Conservation (phyloP, 1,284 basidiomycete species). For the Rhodotorula sp. region DNA sequence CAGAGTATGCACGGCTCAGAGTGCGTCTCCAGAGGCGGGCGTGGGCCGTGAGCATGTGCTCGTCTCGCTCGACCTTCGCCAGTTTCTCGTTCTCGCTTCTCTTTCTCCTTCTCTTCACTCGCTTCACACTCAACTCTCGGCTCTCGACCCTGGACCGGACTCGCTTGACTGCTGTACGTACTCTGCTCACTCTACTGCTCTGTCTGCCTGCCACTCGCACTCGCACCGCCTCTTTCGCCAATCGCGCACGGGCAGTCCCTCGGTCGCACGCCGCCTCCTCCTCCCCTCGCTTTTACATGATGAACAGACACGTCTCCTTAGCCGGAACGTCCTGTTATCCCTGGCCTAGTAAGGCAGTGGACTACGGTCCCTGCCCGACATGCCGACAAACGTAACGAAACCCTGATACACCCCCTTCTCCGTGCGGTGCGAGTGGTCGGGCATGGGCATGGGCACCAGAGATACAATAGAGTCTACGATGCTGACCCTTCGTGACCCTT, state of each 20-base stretch:
- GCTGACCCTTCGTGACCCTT: too few species aligned
- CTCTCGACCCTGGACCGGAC: too few species aligned
- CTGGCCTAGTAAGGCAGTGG: conserved; percentile 31
- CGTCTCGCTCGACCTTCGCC: neutral
- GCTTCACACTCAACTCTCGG: neutral
- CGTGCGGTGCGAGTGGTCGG: neutral
- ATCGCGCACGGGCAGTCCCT: conserved; percentile 1
- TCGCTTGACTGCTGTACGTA: too few species aligned
- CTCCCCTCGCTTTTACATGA: conserved; percentile 9
- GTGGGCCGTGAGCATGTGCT: conserved; percentile 17
- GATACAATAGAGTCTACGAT: neutral
- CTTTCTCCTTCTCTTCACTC: conserved; percentile 10
- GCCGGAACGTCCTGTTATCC: conserved; percentile 34
- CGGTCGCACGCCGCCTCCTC: neutral
- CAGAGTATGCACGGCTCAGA: neutral
- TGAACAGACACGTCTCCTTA: conserved; percentile 28
- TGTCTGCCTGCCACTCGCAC: neutral
- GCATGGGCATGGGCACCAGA: too few species aligned
- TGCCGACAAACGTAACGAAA: conserved; percentile 35
- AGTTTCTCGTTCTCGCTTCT: neutral
- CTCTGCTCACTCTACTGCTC: too few species aligned
- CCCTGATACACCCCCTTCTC: conserved; percentile 19
- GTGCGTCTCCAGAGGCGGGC: neutral
- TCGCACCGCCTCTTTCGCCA: neutral
- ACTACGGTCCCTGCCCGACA: conserved; percentile 16